A percentile compares a stretch with the other conserved stretches of the same genome.
phyloP scores from a whole-genome alignment of 1,284 basidiomycete genomes.

The Kalmanozyma brasiliensis region DNA sequence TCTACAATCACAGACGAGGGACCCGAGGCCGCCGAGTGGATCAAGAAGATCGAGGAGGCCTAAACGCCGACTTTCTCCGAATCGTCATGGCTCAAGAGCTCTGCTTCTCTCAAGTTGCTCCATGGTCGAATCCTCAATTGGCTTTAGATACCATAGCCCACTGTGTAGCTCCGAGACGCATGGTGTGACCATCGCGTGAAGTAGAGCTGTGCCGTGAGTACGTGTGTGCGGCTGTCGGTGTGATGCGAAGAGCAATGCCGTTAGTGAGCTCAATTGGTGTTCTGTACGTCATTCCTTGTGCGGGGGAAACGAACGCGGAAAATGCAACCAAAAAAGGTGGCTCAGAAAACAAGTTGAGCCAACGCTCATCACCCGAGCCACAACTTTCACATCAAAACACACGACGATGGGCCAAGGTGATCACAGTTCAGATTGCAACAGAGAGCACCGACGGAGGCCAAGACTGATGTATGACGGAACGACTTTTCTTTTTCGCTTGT shows the following conservation, averaged over 20 bases:
- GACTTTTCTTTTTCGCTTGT: neutral
- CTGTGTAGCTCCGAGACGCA: too few species aligned
- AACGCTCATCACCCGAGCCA: neutral
- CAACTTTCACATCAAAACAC: too few species aligned
- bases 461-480: conserved; percentile 16
- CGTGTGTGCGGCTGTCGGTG: too few species aligned
- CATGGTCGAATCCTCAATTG: too few species aligned
- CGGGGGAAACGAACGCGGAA: neutral
- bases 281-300: too few species aligned
- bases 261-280: too few species aligned
- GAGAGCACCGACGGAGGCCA: conserved; percentile 2
- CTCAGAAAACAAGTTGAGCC: neutral
- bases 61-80: conserved; percentile 11
- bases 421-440: conserved; percentile 19
- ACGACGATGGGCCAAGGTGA: neutral
- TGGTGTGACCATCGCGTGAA: too few species aligned
- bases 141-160: too few species aligned
- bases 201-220: too few species aligned
- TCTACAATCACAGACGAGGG: conserved; percentile 35
- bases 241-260: too few species aligned
- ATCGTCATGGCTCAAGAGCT: too few species aligned
- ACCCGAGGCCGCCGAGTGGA: conserved; percentile 54
- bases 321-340: neutral
- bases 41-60: conserved; percentile 56
- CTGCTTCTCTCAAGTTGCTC: too few species aligned